Evolutionary conservation across 768 basidiomycete genomes (phyloP), one percentile per base, ranked within the genome.

Genomic region (Cyathus striatus): DNA sequence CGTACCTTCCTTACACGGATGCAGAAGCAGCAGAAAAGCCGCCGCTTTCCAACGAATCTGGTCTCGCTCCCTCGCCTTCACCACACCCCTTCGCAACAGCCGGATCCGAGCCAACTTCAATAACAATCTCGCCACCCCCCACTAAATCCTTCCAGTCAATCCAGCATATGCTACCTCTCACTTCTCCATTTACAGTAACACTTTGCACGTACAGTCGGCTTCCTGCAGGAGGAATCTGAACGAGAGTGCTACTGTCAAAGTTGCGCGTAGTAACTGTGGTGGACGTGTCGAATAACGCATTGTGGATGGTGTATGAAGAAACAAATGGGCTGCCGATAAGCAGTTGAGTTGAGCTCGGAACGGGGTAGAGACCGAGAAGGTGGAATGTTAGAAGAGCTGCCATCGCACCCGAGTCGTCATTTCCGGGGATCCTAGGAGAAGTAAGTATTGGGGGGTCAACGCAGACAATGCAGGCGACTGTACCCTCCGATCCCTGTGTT

Each of bases 341-440:
- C 10, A 76, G 59, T 53, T 76, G 75, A 4, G 55, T 65, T 2
- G 73, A 68, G 2, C 70, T 49, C 2, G 67, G 62, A 22, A 76
- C 72, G 12, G 75, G 75, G 49, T 76, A 77, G 24, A 77, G 55
- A 0, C 75, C 75, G 13, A 76, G 57, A 35, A 76, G 55, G 50
- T 76, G 73, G 64, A 76, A 77, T 5, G 62, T 59, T 10, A 75
- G 65, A 16, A 75, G 63, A 5, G 71, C 55, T 0, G 73, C 74
- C 75, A 77, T 77, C 6, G 75, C 75, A 18, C 70, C 75, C 4
- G 69, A 71, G 50, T 76, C 73, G 47, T 76, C 75, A 46, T 76
- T 76, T 3, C 73, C 73, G 2, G 75, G 75, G 22, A 76, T 65
- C 24, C 73, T 67, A 27, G n/a, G 22, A 40, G 32, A 5, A 22